Evolutionary conservation across 768 basidiomycete species (phyloP).

Genomic region (Auricularia sp.): DNA sequence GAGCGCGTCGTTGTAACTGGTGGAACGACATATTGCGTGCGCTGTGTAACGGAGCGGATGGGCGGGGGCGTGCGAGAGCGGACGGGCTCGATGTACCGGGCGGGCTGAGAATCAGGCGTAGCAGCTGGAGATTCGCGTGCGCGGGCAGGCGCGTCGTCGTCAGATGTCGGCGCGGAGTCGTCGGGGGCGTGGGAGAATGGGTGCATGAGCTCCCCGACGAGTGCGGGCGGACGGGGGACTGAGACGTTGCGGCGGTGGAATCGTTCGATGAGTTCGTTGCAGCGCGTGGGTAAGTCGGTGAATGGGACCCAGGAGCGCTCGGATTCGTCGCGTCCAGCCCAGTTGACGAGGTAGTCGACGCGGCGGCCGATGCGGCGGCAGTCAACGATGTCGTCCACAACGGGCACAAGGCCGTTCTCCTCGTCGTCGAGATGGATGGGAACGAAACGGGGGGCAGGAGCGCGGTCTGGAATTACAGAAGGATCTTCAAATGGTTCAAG

Average conservation of each 20-base stretch:
- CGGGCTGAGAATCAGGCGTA: too few relatives aligned
- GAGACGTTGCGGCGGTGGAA: conserved; percentile 27
- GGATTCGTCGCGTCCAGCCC: conserved; percentile 16
- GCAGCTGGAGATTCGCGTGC: too few relatives aligned
- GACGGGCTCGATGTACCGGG: too few relatives aligned
- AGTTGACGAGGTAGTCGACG: conserved; percentile 11
- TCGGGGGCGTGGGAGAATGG: too few relatives aligned
- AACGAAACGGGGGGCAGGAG: conserved; percentile 13
- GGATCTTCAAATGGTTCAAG: conserved; percentile 20
- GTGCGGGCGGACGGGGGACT: conserved; percentile 19
- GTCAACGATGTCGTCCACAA: conserved; percentile 8
- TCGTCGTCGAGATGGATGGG: conserved; percentile 3
- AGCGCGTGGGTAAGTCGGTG: conserved; percentile 24
- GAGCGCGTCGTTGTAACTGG: too few relatives aligned
- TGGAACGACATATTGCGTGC: too few relatives aligned
- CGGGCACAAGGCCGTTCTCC: conserved; percentile 11
- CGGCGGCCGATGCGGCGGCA: too few relatives aligned
- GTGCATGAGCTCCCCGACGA: too few relatives aligned
- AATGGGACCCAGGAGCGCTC: conserved; percentile 29
- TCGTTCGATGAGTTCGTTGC: conserved; percentile 22
- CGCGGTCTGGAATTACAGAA: conserved; percentile 17
- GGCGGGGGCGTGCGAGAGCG: too few relatives aligned
- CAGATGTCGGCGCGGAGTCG: too few relatives aligned
- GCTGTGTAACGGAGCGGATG: too few relatives aligned
- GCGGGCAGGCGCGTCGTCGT: too few relatives aligned